Percentiles rank a stretch among this genome's conserved stretches.
phyloP scores from a whole-genome alignment of 306 rosid species.

The Abrus pulchellus region DNA sequence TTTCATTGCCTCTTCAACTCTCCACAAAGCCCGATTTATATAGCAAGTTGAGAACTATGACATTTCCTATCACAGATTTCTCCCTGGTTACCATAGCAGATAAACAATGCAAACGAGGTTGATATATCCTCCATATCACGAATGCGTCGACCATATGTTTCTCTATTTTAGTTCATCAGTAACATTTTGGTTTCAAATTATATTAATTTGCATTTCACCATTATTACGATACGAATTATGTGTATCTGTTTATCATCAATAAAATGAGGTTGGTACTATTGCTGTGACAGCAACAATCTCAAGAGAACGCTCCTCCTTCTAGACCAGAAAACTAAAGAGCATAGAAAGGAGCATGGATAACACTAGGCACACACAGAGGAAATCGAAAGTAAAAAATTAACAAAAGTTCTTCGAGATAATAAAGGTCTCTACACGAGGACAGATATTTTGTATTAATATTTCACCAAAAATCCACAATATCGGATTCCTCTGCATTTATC shows the following conservation, averaged over 20 bases:
- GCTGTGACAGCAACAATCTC: slow-evolving; percentile 1
- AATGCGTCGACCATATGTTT: not conserved
- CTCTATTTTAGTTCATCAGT: slow-evolving; percentile 4
- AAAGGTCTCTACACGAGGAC: not conserved
- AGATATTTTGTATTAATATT: slow-evolving; percentile 1
- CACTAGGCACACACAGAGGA: not conserved
- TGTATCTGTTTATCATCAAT: slow-evolving; percentile 9
- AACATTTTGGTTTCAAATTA: not conserved
- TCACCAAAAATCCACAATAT: not conserved
- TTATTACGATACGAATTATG: not conserved
- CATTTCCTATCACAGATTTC: not conserved
- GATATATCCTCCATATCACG: slow-evolving; percentile 19
- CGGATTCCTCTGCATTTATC: not conserved
- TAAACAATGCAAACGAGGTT: not conserved
- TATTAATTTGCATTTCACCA: slow-evolving; percentile 8
- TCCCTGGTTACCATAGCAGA: not conserved
- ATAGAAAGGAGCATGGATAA: not conserved
- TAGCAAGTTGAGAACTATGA: slow-evolving; percentile 21
- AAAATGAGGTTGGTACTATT: slow-evolving; percentile 9
- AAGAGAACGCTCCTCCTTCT: not conserved
- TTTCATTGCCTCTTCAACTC: not conserved
- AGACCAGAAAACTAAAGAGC: slow-evolving; percentile 23
- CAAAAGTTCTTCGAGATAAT: not conserved
- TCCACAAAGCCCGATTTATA: not conserved
- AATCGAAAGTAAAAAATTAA: slow-evolving; percentile 25